A percentile compares a stretch with the other conserved stretches of the same genome.
These are phyloP conservation scores for Penicillium sp. DNA, from an alignment of 2,329 filamentous ascomycete species.

Conservation along the genomic window DNA sequence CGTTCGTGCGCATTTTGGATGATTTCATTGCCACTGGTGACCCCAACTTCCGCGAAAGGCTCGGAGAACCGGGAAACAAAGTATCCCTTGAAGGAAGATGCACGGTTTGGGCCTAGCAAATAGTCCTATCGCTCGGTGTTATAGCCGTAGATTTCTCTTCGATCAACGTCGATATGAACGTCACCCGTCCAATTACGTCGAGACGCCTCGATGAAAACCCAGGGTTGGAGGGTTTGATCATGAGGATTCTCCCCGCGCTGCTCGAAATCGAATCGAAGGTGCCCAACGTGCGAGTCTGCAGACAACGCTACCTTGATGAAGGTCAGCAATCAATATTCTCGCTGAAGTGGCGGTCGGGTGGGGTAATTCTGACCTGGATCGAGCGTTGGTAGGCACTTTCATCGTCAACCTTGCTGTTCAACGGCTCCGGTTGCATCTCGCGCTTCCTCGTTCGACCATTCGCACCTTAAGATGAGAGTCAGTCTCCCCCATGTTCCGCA, in stretches of 20 bases:
- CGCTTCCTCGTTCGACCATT: conserved; percentile 43
- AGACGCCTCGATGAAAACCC: conserved; percentile 49
- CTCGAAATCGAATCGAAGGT: conserved; percentile 46
- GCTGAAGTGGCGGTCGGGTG: background rate
- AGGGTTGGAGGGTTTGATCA: conserved; percentile 28
- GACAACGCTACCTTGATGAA: conserved; percentile 40
- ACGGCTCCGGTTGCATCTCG: conserved; percentile 8
- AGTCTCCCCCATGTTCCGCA: background rate
- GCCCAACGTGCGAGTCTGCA: conserved; percentile 47
- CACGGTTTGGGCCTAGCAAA: conserved; percentile 46
- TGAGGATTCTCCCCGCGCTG: background rate
- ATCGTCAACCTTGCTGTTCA: background rate
- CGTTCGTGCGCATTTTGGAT: conserved; percentile 22
- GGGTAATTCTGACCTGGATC: conserved; percentile 13
- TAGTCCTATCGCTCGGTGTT: conserved; percentile 54
- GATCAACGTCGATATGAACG: conserved; percentile 41
- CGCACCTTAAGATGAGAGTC: conserved; percentile 30
- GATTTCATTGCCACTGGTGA: conserved; percentile 33
- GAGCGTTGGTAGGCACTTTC: conserved; percentile 5
- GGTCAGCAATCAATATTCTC: background rate
- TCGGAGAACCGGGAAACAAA: conserved; percentile 53
- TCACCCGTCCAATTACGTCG: conserved; percentile 52
- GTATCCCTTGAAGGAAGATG: conserved; percentile 47
- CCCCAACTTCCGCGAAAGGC: conserved; percentile 44
- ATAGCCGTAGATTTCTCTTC: conserved; percentile 46